Conservation (phyloP, 139 green algal species). For the Pseudopediastrum boryanum region DNA sequence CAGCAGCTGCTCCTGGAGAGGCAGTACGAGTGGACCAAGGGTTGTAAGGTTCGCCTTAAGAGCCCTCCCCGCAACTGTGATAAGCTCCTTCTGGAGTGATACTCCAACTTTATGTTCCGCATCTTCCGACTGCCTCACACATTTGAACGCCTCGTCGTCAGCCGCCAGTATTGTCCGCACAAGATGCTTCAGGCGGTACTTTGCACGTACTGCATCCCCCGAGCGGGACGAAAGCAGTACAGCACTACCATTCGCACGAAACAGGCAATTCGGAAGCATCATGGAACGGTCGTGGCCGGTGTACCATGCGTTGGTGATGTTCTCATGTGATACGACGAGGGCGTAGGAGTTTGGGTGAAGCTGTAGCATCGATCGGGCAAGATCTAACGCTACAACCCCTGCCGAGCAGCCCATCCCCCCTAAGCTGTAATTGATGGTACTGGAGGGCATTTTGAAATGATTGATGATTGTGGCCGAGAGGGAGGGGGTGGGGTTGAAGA, state of each 20-base stretch:
- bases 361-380: conserved; percentile 91
- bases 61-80: conserved; percentile 82
- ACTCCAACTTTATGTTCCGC: conserved; percentile 68
- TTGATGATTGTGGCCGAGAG: conserved; percentile 92
- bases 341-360: conserved; percentile 72
- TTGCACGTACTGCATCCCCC: conserved; percentile 31
- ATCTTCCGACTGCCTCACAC: conserved; percentile 84
- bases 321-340: conserved; percentile 94
- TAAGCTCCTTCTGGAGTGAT: conserved; percentile 88
- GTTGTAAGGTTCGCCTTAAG: conserved; percentile 91
- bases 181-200: conserved; percentile 61
- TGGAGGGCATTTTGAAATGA: conserved; percentile 75
- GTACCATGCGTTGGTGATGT: conserved; percentile 94
- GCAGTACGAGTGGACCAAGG: conserved; percentile 92
- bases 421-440: conserved; percentile 93
- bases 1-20: conserved; percentile 73
- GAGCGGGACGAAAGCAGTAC: conserved; percentile 77
- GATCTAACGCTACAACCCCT: conserved; percentile 67
- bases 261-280: conserved; percentile 34
- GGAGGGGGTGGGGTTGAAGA: conserved; percentile 97
- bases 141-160: conserved; percentile 89
- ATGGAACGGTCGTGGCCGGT: conserved; percentile 90
- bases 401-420: conserved; percentile 84
- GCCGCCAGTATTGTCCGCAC: conserved; percentile 92
- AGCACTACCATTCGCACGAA: conserved; percentile 64